Base-by-base conservation (phyloP, 768 basidiomycete species). In the Strobilomyces echinocephalus region DNA sequence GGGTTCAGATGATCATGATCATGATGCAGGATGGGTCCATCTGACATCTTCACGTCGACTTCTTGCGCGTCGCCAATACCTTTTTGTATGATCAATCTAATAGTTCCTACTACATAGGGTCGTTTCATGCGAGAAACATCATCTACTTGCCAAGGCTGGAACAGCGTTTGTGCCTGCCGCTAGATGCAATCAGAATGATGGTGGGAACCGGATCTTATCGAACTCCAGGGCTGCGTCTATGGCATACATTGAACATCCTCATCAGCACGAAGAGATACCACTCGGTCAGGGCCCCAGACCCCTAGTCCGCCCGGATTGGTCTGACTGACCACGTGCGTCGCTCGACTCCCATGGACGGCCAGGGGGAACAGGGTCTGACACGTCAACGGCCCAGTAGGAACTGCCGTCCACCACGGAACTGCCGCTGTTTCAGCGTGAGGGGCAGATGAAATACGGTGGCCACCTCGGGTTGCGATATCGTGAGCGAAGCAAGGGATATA, bases 241-340 rank as follows among this genome's bases (percentile, higher is more conserved):
- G 70, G 63, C 82, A 79, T 33, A 81, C 72, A 45, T 71, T 69
- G 58, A 88, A 62, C 18, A 69, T 71, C 56, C 74, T 78, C 81
- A 88, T 80, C 60, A 90, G 69, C 45, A 79, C 60, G 43, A 76
- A 79, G 49, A 89, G 73, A 71, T 89, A 91, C 87, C 88, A 91
- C 34, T 88, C 90, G 20, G 90, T 90, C 63, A 91, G 69, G 79
- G 0, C 90, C 88, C 87, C 89, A 91, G 26, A 90, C 81, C 62
- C 91, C 86, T 15, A 89, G 67, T 53, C 73, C 72, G 11, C 75
- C 79, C 44, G 73, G 69, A 38, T 65, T 76, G 40, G 77, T 69
- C 55, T 47, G 76, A 74, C 48, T 69, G 65, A 36, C 69, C 64
- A 38, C 63, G 63, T 49, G 65, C 63, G 57, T 74, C 70, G 46